Evolutionary conservation across 73 alveolate genomes (phyloP).

Genomic region (Paramecium caudatum): DNA sequence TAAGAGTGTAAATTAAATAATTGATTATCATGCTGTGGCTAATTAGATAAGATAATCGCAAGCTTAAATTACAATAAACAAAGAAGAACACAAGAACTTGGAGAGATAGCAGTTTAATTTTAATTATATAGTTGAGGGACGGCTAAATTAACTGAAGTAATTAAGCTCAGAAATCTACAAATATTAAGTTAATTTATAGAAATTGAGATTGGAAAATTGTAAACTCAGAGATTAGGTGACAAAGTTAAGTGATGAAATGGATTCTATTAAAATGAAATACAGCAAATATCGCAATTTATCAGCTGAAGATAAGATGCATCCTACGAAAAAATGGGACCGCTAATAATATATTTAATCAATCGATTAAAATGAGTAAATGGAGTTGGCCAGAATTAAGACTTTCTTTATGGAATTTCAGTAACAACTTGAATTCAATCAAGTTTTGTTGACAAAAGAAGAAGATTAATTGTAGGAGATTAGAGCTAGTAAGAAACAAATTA

Average conservation of each 20-base stretch:
- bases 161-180: not conserved
- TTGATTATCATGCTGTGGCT: conserved; percentile 61
- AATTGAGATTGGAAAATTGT: conserved; percentile 20
- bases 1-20: conserved; percentile 24
- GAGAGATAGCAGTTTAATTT: conserved; percentile 58
- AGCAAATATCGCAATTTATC: not conserved
- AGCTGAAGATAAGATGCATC: conserved; percentile 36
- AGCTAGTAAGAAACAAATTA: conserved; percentile 12
- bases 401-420: not conserved
- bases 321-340: conserved; percentile 43
- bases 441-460: conserved; percentile 21
- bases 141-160: conserved; percentile 6
- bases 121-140: conserved; percentile 13
- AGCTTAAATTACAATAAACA: conserved; percentile 26
- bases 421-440: not conserved
- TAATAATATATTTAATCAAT: not conserved
- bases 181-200: not conserved
- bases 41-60: conserved; percentile 57
- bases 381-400: not conserved
- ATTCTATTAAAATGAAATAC: not conserved
- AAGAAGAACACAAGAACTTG: conserved; percentile 40
- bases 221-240: conserved; percentile 4
- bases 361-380: not conserved
- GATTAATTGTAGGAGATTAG: conserved; percentile 6
- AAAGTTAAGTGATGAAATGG: not conserved